Conservation (phyloP, 306 rosid genomes). For the Crataegus laevigata region DNA sequence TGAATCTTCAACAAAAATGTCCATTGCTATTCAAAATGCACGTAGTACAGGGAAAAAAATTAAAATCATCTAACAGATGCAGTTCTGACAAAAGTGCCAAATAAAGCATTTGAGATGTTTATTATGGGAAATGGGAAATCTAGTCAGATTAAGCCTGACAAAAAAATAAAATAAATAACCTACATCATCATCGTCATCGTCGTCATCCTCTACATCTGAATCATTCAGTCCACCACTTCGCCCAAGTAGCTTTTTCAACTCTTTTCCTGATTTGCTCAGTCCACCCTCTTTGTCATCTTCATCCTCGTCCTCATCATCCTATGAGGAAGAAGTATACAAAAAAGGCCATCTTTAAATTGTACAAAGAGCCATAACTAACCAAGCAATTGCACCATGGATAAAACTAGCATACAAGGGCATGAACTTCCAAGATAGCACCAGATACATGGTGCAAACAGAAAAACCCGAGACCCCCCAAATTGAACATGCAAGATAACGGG, state of each 20-base stretch:
- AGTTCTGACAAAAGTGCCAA: background rate
- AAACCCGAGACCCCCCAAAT: background rate
- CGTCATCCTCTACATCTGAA: conserved; percentile 82
- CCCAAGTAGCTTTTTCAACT: conserved; percentile 84
- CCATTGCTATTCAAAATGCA: background rate
- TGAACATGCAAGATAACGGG: background rate
- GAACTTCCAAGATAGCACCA: background rate
- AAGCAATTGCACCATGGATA: background rate
- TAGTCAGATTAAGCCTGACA: background rate
- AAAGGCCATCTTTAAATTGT: background rate
- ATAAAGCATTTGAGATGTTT: background rate
- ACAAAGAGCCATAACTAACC: background rate
- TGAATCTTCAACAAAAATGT: background rate
- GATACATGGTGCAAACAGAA: background rate
- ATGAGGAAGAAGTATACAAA: background rate
- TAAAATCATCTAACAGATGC: background rate
- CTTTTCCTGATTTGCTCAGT: conserved; percentile 92
- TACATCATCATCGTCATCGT: conserved; percentile 59
- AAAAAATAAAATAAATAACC: background rate
- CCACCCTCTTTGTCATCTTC: conserved; percentile 77
- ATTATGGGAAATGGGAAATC: background rate
- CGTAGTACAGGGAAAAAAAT: background rate
- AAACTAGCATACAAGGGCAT: background rate
- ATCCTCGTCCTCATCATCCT: conserved; percentile 90
- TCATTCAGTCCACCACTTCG: conserved; percentile 63